Evolutionary conservation across 1,284 basidiomycete genomes (phyloP).

Genomic region (Microbotryum saponariae): DNA sequence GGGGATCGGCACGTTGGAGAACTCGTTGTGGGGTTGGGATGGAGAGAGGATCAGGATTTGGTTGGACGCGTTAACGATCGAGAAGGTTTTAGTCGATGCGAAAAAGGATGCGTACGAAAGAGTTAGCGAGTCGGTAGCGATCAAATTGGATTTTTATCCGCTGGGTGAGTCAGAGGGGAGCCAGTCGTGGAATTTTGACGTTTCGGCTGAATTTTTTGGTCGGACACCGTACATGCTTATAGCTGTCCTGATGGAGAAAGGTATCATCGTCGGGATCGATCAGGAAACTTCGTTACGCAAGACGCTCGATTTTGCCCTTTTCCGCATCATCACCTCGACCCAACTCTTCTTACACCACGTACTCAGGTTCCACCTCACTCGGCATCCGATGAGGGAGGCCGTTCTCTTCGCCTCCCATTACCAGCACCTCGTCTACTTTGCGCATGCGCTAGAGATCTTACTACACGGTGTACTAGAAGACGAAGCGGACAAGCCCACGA

Average conservation of each 20-base stretch:
- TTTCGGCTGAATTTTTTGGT: constrained; percentile 11
- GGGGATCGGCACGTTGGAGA: constrained; percentile 85
- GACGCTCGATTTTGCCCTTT: constrained; percentile 82
- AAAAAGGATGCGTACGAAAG: constrained; percentile 46
- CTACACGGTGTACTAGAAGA: constrained; percentile 89
- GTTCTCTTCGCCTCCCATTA: constrained; percentile 82
- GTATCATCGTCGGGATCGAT: constrained; percentile 93
- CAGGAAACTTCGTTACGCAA: constrained; percentile 69
- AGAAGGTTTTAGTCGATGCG: constrained; percentile 44
- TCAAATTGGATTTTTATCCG: constrained; percentile 89
- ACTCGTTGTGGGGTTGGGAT: constrained; percentile 96
- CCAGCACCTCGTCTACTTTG: constrained; percentile 80
- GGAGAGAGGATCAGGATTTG: constrained; percentile 82
- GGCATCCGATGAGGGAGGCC: constrained; percentile 64
- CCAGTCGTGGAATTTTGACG: background rate
- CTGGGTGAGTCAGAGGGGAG: constrained; percentile 57
- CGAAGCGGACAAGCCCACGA: constrained; percentile 50
- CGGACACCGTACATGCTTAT: background rate
- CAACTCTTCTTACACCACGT: constrained; percentile 92
- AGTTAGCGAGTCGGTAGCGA: constrained; percentile 85
- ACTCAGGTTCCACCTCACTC: constrained; percentile 71
- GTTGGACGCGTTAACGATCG: constrained; percentile 89
- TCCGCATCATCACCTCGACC: constrained; percentile 85
- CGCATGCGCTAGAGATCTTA: constrained; percentile 87
- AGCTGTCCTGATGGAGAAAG: constrained; percentile 98